These are phyloP conservation scores for Heritiera littoralis DNA, from an alignment of 345 rosid species.

Conservation along the genomic window DNA sequence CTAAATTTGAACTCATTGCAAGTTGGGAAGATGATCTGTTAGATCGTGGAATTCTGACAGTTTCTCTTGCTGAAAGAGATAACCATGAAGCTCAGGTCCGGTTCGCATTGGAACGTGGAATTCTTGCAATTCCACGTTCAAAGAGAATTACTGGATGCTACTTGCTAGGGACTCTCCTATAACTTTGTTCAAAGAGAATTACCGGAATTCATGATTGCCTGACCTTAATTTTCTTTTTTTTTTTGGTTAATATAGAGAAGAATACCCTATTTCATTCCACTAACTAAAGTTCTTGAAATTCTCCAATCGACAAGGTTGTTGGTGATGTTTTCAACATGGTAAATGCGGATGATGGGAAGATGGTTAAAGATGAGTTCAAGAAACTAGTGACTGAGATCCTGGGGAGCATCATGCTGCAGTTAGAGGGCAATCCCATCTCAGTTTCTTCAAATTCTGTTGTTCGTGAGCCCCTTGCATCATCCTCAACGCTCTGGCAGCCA, in stretches of 20 bases:
- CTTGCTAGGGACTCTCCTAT: background rate
- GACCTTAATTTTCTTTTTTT: background rate
- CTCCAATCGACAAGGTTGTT: constrained; percentile 62
- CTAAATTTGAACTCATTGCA: constrained; percentile 51
- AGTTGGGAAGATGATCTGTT: constrained; percentile 99
- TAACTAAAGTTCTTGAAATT: background rate
- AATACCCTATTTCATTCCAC: background rate
- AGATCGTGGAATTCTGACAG: constrained; percentile 82
- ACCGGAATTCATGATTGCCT: background rate
- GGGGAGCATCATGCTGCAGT: constrained; percentile 82
- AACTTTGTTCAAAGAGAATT: background rate
- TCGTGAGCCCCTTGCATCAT: constrained; percentile 80
- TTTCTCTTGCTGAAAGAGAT: constrained; percentile 98
- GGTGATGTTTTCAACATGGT: constrained; percentile 57
- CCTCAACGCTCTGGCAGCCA: constrained; percentile 55
- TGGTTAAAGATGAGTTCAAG: constrained; percentile 83
- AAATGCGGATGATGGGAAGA: constrained; percentile 70
- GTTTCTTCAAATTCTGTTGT: constrained; percentile 82
- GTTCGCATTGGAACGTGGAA: constrained; percentile 98
- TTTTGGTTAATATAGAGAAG: background rate
- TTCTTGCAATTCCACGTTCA: constrained; percentile 94
- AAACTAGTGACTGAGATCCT: constrained; percentile 64
- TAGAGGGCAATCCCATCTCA: constrained; percentile 69
- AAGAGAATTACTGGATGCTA: too few relatives aligned
- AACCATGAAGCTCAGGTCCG: constrained; percentile 99